phyloP scores from a whole-genome alignment of 768 basidiomycete species.

The Mycena rosella region DNA sequence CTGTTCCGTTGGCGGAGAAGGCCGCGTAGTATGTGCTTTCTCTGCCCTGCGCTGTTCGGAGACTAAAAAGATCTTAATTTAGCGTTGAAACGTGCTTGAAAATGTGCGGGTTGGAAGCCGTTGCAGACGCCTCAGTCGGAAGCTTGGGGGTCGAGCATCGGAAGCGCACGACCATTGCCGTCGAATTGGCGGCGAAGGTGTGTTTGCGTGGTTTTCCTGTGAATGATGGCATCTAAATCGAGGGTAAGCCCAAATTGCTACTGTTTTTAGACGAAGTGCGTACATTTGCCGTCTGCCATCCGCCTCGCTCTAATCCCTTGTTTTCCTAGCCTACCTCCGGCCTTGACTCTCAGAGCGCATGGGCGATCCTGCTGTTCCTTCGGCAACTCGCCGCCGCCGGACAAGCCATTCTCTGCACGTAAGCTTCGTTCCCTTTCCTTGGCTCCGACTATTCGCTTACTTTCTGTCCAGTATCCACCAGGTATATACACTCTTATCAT shows the following conservation, averaged over 20 bases:
- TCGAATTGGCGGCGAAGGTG: conserved; percentile 47
- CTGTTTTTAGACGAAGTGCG: conserved; percentile 39
- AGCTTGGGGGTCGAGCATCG: conserved; percentile 77
- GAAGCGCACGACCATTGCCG: conserved; percentile 82
- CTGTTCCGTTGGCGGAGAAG: conserved; percentile 67
- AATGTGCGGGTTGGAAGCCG: conserved; percentile 76
- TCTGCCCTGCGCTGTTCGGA: background rate
- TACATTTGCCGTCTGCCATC: background rate
- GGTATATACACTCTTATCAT: conserved; percentile 33
- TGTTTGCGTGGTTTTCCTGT: conserved; percentile 15
- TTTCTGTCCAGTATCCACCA: conserved; percentile 56
- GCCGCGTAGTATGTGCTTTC: conserved; percentile 71
- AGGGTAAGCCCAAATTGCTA: conserved; percentile 24
- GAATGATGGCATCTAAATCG: background rate
- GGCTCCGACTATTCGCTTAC: conserved; percentile 4
- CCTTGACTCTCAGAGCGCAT: conserved; percentile 88
- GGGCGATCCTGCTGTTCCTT: conserved; percentile 84
- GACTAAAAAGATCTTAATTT: conserved; percentile 53
- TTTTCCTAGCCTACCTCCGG: conserved; percentile 81
- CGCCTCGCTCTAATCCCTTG: background rate
- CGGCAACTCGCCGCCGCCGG: conserved; percentile 83
- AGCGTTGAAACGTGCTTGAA: conserved; percentile 64
- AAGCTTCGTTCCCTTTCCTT: conserved; percentile 41
- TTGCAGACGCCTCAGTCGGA: conserved; percentile 77
- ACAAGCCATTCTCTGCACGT: conserved; percentile 94